Percentiles rank a stretch among this genome's conserved stretches.
Conservation (phyloP, 257 asterid species). For the Solanum medicagineum region DNA sequence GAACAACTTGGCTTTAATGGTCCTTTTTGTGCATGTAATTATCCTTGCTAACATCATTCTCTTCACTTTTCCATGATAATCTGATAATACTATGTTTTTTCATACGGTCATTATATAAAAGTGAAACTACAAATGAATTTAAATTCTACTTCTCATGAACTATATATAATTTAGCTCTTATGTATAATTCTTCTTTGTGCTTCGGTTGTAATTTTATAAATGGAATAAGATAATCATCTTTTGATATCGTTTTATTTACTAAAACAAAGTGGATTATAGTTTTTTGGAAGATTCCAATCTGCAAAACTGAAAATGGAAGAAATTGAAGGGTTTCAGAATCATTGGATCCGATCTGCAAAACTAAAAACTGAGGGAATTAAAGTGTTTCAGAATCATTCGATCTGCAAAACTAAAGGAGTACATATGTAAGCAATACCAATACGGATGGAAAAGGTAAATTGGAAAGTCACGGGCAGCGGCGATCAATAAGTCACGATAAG, state of each 20-base stretch:
- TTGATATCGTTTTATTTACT: background rate
- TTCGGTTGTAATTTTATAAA: background rate
- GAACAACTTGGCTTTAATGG: background rate
- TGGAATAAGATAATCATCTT: background rate
- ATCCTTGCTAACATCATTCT: background rate
- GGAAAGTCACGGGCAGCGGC: too few species aligned
- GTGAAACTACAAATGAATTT: background rate
- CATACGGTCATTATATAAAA: background rate
- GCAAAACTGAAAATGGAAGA: too few species aligned
- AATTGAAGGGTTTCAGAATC: too few species aligned
- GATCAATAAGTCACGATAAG: too few species aligned
- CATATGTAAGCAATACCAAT: too few species aligned
- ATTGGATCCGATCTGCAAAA: too few species aligned
- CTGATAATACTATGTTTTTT: background rate
- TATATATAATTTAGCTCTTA: background rate
- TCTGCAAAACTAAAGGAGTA: too few species aligned
- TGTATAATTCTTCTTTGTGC: background rate
- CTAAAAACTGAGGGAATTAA: too few species aligned
- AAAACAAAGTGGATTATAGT: too few species aligned
- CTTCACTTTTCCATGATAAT: background rate
- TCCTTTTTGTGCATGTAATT: background rate
- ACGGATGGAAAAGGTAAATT: too few species aligned
- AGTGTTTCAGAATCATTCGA: too few species aligned
- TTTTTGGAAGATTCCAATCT: too few species aligned
- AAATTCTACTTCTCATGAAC: background rate